phyloP scores from a whole-genome alignment of 2,329 filamentous ascomycete species.

The Aureobasidium musti region DNA sequence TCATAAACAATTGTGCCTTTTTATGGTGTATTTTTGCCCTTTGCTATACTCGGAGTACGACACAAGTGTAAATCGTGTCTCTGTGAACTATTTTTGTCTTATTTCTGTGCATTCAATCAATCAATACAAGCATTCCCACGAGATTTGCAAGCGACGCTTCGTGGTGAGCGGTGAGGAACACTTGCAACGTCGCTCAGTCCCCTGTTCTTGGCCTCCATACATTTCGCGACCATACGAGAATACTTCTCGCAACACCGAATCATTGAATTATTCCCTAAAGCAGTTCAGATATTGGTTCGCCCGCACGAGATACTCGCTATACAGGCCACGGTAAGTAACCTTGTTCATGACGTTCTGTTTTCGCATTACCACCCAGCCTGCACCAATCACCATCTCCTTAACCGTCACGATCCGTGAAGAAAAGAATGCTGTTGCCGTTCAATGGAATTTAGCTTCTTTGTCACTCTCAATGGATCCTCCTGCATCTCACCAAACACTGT shows the following conservation, averaged over 20 bases:
- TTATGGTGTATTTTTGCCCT: too few species aligned
- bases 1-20: too few species aligned
- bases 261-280: background rate
- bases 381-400: background rate
- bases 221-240: background rate
- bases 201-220: background rate
- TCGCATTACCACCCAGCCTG: background rate
- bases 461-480: too few species aligned
- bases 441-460: too few species aligned
- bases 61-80: too few species aligned
- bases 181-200: background rate
- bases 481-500: too few species aligned
- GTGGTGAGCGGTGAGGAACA: conserved; percentile 21
- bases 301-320: too few species aligned
- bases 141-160: conserved; percentile 18
- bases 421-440: background rate
- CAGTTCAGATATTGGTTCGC: background rate
- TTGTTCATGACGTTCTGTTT: background rate
- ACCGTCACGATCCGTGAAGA: background rate
- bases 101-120: background rate
- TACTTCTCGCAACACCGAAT: background rate
- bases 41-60: too few species aligned
- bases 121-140: conserved; percentile 1
- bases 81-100: background rate
- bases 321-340: background rate